Base-by-base conservation (phyloP, 768 basidiomycete genomes). In the Suillus luteus region DNA sequence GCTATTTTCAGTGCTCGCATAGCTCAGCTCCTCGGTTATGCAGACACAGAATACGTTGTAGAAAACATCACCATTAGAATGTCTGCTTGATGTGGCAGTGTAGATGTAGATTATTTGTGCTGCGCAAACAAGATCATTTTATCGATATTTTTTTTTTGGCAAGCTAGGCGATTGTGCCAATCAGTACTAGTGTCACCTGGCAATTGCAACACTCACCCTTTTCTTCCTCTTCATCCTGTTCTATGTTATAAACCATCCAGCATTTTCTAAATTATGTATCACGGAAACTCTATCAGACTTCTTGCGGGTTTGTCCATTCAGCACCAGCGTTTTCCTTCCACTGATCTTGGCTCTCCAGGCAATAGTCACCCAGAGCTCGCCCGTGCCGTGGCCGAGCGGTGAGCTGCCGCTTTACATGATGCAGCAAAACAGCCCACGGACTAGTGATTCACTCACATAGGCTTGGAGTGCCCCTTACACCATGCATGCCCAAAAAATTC, bases 341-440 rank as follows among this genome's bases (percentile, higher is more conserved):
- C 73, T 66, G 64, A 64, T 62, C 62, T 46, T 17, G 15, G 40
- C 63, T 64, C n/a, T 60, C 14, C 79, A 97, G 96, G 96, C 75
- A 96, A 96, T 80, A 95, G 93, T 77, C 97, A 99, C 81, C 94
- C 95, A 72, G 93, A 96, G 85, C 91, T 99, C 82, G 96, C 96
- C 78, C 86, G 91, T 73, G 84, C 89, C 65, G 95, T 99, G 79
- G 92, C 94, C 73, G 94, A 97, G 85, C 90, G 94, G 96, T 97
- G 85, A 90, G 96, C 85, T 79, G 80, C 81, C 78, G 79, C 80
- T 79, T 79, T 73, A 70, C 77, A 72, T 73, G 51, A 64, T 65
- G 65, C 68, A 64, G 64, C 67, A 52, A 66, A 69, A 65, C 73
- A 69, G 76, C 80, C 80, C 78, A 80, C 75, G 78, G 78, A 80